phyloP scores from a whole-genome alignment of 345 rosid species.

The Sonneratia alba region DNA sequence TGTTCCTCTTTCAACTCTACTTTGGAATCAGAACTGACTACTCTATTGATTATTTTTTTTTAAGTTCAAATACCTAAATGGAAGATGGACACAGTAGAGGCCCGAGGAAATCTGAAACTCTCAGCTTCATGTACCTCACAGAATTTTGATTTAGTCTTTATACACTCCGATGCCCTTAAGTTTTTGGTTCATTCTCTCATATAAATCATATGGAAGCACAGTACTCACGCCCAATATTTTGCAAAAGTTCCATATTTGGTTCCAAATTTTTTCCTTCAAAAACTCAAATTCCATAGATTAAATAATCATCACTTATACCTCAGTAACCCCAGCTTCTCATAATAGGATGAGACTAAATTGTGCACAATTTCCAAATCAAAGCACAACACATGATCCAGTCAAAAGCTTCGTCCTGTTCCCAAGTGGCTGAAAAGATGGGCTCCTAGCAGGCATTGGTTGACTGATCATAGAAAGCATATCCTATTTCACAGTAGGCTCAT shows the following conservation, averaged over 20 bases:
- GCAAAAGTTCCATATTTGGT: background rate
- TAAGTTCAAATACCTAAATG: too few species aligned
- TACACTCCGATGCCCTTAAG: background rate
- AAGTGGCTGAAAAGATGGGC: conserved; percentile 7
- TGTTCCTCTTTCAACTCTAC: background rate
- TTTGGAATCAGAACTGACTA: background rate
- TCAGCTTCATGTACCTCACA: background rate
- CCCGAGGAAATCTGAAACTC: background rate
- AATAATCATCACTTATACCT: background rate
- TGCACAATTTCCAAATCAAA: background rate
- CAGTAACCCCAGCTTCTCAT: background rate
- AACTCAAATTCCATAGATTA: background rate
- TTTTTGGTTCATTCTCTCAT: background rate
- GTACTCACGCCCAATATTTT: background rate
- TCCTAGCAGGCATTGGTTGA: conserved; percentile 14
- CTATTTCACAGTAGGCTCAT: conserved; percentile 11
- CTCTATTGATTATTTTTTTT: too few species aligned
- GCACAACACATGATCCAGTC: conserved; percentile 1
- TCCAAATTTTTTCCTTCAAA: background rate
- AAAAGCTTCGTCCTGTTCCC: conserved; percentile 8
- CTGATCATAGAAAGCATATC: conserved; percentile 8
- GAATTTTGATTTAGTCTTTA: too few species aligned
- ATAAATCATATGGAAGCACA: background rate
- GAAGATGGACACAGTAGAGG: background rate
- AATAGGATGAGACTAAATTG: conserved; percentile 4